A percentile compares a stretch with the other conserved stretches of the same genome.
Conservation (phyloP, 768 basidiomycete species). For the Leccinum subtestaceum region DNA sequence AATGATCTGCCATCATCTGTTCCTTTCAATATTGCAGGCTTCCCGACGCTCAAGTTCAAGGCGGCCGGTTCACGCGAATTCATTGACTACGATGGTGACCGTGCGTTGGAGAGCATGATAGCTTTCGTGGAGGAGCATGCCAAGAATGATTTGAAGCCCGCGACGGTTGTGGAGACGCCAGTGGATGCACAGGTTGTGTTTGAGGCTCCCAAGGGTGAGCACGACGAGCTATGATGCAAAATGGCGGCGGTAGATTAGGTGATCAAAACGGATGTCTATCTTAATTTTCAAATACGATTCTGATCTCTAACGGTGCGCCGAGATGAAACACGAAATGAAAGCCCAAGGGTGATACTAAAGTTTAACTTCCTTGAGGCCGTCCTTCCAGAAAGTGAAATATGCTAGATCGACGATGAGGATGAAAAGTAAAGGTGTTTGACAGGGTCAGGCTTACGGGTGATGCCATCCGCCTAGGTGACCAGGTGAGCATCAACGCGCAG, state of each 20-base stretch:
- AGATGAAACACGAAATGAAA: neutral
- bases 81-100: slow-evolving; percentile 91
- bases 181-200: slow-evolving; percentile 25
- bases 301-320: slow-evolving; percentile 9
- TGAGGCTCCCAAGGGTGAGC: slow-evolving; percentile 24
- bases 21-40: slow-evolving; percentile 82
- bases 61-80: slow-evolving; percentile 83
- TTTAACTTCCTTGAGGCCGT: slow-evolving; percentile 84
- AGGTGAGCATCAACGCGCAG: slow-evolving; percentile 8
- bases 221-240: slow-evolving; percentile 30
- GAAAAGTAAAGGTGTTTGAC: neutral
- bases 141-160: slow-evolving; percentile 63
- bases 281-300: slow-evolving; percentile 17
- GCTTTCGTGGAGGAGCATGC: slow-evolving; percentile 81
- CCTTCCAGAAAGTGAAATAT: slow-evolving; percentile 94
- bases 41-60: slow-evolving; percentile 98
- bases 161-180: slow-evolving; percentile 20
- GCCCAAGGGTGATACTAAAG: slow-evolving; percentile 39
- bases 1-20: slow-evolving; percentile 91
- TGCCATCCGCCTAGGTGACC: slow-evolving; percentile 60
- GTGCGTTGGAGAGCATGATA: slow-evolving; percentile 80
- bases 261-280: slow-evolving; percentile 23
- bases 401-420: slow-evolving; percentile 41
- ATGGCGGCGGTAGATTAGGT: slow-evolving; percentile 12
- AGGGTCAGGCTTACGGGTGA: slow-evolving; percentile 60